A percentile compares a stretch with the other conserved stretches of the same genome.
Conservation (phyloP, 1,139 yeast species). For the Zygotorulaspora mrakii region DNA sequence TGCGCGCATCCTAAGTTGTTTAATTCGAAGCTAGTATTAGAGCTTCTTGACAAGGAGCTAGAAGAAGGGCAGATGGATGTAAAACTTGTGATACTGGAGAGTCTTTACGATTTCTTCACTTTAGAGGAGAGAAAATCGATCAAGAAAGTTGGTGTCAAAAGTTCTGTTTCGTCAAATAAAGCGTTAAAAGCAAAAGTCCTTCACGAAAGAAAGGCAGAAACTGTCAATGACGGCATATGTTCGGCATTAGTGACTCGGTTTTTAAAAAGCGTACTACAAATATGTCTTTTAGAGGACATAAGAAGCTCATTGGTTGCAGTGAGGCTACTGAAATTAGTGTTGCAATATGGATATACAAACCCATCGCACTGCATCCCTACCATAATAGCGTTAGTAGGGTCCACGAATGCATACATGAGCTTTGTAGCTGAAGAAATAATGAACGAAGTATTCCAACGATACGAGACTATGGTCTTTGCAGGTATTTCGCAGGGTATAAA, state of each 20-base stretch:
- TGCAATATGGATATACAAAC: slow-evolving; percentile 66
- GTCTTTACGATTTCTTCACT: slow-evolving; percentile 52
- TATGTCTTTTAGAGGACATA: slow-evolving; percentile 48
- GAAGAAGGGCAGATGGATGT: slow-evolving; percentile 37
- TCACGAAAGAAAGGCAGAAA: slow-evolving; percentile 39
- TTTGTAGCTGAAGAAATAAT: slow-evolving; percentile 53
- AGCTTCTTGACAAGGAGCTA: slow-evolving; percentile 50
- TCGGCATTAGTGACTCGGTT: slow-evolving; percentile 68
- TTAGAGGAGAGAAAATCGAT: slow-evolving; percentile 48
- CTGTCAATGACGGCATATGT: slow-evolving; percentile 60
- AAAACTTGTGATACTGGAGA: slow-evolving; percentile 50
- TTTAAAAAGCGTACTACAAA: slow-evolving; percentile 44
- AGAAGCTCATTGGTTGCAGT: slow-evolving; percentile 49
- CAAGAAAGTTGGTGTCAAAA: slow-evolving; percentile 40
- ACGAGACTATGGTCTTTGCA: slow-evolving; percentile 66
- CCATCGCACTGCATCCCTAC: slow-evolving; percentile 69
- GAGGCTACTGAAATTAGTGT: slow-evolving; percentile 51
- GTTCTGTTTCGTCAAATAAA: slow-evolving; percentile 22
- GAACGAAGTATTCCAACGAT: slow-evolving; percentile 53
- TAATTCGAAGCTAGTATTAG: slow-evolving; percentile 50
- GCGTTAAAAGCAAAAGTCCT: slow-evolving; percentile 34
- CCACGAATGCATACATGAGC: slow-evolving; percentile 45
- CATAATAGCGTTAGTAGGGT: slow-evolving; percentile 64
- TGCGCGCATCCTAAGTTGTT: slow-evolving; percentile 60
- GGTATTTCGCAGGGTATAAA: slow-evolving; percentile 63